These are phyloP conservation scores for Iberis amara DNA, from an alignment of 441 rosid species.

Conservation along the genomic window DNA sequence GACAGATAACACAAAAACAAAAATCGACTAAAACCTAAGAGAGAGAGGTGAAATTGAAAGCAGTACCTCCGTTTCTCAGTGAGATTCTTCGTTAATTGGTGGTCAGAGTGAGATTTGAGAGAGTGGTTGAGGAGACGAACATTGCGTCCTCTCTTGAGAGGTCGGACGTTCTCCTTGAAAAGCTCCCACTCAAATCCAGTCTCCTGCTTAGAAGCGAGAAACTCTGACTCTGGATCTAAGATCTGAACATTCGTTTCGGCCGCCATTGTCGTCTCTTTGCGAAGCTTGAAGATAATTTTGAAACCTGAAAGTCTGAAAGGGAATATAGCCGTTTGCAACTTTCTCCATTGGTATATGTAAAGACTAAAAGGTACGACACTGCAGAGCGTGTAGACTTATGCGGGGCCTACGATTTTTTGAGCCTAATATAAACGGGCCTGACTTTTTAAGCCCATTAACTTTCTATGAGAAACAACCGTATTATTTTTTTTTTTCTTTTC, in stretches of 20 bases:
- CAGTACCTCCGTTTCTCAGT: slow-evolving; percentile 56
- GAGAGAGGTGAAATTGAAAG: too few species aligned
- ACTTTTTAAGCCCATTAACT: too few species aligned
- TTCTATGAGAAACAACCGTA: too few species aligned
- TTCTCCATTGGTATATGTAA: background rate
- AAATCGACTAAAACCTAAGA: background rate
- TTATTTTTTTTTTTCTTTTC: too few species aligned
- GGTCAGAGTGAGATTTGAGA: slow-evolving; percentile 54
- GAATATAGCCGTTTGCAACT: slow-evolving; percentile 28
- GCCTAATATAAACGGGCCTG: slow-evolving; percentile 3
- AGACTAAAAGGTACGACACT: background rate
- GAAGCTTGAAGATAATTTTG: slow-evolving; percentile 2
- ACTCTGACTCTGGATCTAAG: slow-evolving; percentile 74
- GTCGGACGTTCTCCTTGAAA: slow-evolving; percentile 82
- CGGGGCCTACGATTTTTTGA: background rate
- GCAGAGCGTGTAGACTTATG: slow-evolving; percentile 17
- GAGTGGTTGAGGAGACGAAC: slow-evolving; percentile 60
- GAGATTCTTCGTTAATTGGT: slow-evolving; percentile 51
- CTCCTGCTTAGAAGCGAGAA: slow-evolving; percentile 61
- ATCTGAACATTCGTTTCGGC: slow-evolving; percentile 32
- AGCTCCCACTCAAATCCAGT: slow-evolving; percentile 85
- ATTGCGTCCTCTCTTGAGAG: slow-evolving; percentile 82
- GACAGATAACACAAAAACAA: background rate
- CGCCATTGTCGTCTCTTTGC: slow-evolving; percentile 27
- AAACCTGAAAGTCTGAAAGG: background rate